Evolutionary conservation across 441 rosid genomes (phyloP), one percentile per base, ranked within the genome.

Genomic region (Gossypium schwendimanii): DNA sequence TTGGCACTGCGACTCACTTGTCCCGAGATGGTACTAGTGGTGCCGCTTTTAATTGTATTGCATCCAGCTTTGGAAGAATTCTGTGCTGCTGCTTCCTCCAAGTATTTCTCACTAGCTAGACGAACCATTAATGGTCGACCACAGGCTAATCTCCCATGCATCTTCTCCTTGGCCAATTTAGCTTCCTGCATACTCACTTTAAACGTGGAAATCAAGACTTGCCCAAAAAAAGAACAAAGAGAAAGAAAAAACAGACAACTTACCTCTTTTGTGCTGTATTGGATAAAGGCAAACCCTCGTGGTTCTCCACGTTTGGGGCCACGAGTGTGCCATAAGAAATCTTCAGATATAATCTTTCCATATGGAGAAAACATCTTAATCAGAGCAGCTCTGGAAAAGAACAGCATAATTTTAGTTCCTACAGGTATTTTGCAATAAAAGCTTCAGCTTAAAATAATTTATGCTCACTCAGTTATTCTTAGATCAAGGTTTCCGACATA

Each of bases 121-220:
- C 87, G 96, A 61, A 94, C 97, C 24, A 93, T 85, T 76, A 91
- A 73, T 45, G 97, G 98, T 57, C 96, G 93, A 61, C 96, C 94
- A 66, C 93, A 90, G 69, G 96, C 98, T 71, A 94, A 81, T 70
- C 86, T 90, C 76, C 98, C 97, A 60, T 91, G 95, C 98, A 94
- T 91, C 85, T 87, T 94, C 77, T 94, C 96, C 86, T 88, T 91
- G 28, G 98, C 97, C 77, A 89, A 81, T 88, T 85, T 79, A 74
- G 97, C 97, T 85, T 94, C 98, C 98, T 94, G 91, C 93, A 79
- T 91, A 39, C 98, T 94, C 92, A 90, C 97, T 94, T 88, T 89
- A 85, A 18, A 71, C 57, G 69, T 79, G 83, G 86, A 84, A 82
- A 88, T 94, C 88, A 91, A 87, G 73, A 81, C 69, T 72, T 83